Conservation (phyloP, 345 rosid genomes). For the Populus davidiana region DNA sequence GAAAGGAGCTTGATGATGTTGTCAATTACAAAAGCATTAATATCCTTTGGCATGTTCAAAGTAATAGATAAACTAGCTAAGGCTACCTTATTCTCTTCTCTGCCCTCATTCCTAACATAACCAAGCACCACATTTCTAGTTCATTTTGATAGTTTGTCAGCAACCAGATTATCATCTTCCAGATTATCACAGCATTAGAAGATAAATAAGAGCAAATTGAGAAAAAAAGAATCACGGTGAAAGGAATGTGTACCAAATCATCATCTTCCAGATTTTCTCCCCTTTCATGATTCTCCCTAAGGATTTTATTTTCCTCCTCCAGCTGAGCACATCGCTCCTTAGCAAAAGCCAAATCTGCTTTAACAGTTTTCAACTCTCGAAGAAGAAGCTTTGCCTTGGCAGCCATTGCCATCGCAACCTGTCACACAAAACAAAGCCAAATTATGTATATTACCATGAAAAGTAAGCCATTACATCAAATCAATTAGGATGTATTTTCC, state of each 20-base stretch:
- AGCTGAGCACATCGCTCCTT: slow-evolving; percentile 36
- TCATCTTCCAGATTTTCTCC: slow-evolving; percentile 33
- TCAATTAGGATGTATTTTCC: not conserved
- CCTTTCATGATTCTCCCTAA: slow-evolving; percentile 26
- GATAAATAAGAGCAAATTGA: not conserved
- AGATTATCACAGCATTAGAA: not conserved
- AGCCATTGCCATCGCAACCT: slow-evolving; percentile 47
- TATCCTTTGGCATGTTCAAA: not conserved
- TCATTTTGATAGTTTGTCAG: not conserved
- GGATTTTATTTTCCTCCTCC: slow-evolving; percentile 38
- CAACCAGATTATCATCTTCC: not conserved
- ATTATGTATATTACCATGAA: slow-evolving; percentile 17
- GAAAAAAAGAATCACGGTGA: not conserved
- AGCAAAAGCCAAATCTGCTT: slow-evolving; percentile 39
- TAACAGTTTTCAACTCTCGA: slow-evolving; percentile 36
- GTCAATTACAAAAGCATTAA: not conserved
- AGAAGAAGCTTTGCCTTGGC: slow-evolving; percentile 38
- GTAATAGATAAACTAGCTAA: not conserved
- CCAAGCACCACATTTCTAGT: not conserved
- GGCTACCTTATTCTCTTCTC: not conserved
- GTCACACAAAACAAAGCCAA: slow-evolving; percentile 28
- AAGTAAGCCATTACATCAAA: not conserved
- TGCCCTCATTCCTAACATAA: not conserved
- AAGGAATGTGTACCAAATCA: slow-evolving; percentile 22
- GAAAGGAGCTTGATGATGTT: not conserved